A percentile compares a stretch with the other conserved stretches of the same genome.
Evolutionary conservation across 306 rosid species (phyloP).

Genomic region (Acacia crassicarpa): DNA sequence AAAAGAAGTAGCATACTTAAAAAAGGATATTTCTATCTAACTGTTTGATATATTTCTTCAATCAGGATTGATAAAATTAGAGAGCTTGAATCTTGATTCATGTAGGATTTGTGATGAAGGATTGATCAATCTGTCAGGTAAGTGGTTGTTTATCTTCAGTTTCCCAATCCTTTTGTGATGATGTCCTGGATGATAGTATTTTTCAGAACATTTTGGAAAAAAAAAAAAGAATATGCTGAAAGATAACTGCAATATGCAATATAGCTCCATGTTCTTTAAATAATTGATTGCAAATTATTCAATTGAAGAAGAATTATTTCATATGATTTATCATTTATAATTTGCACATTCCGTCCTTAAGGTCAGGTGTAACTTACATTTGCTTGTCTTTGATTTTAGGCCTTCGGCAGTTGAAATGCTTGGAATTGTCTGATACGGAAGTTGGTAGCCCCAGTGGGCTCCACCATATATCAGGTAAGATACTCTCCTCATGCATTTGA

Average conservation of each 20-base stretch:
- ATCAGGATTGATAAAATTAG: conserved; percentile 76
- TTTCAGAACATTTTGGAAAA: not conserved
- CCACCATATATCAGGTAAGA: conserved; percentile 78
- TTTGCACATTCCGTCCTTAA: conserved; percentile 16
- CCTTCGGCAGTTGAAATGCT: conserved; percentile 66
- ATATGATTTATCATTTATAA: conserved; percentile 29
- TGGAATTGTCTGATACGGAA: conserved; percentile 91
- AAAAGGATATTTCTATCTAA: conserved; percentile 19
- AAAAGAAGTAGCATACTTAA: conserved; percentile 9
- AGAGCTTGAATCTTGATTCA: conserved; percentile 91
- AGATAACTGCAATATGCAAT: not conserved
- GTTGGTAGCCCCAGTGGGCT: conserved; percentile 89
- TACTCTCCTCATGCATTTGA: not conserved
- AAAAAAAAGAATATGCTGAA: conserved; percentile 7
- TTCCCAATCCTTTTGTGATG: not conserved
- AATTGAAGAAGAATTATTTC: conserved; percentile 21
- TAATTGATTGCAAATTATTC: conserved; percentile 10
- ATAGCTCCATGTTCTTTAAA: conserved; percentile 4
- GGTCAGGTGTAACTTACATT: conserved; percentile 25
- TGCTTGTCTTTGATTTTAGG: conserved; percentile 50
- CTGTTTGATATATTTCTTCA: conserved; percentile 23
- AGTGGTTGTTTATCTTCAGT: conserved; percentile 24
- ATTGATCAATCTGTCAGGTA: conserved; percentile 75
- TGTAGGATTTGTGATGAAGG: conserved; percentile 87
- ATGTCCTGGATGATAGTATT: not conserved